Conservation (phyloP, 2,329 filamentous ascomycete species). For the Helotiales sp. region DNA sequence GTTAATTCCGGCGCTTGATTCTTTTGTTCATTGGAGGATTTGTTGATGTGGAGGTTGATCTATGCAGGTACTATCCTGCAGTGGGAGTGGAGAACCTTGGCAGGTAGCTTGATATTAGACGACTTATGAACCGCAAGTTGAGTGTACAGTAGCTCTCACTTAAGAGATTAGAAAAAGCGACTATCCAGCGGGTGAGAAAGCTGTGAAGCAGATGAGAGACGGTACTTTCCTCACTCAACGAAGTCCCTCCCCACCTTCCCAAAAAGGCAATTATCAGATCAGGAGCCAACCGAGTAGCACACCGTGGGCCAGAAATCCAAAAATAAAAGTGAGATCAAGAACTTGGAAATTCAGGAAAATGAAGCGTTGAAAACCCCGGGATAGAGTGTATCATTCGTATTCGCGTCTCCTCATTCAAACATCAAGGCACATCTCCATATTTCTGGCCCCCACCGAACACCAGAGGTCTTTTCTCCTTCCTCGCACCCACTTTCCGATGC, state of each 20-base stretch:
- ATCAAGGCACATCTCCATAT: not conserved
- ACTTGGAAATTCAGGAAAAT: too few relatives aligned
- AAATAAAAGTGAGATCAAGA: too few relatives aligned
- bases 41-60: not conserved
- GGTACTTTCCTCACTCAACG: not conserved
- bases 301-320: too few relatives aligned
- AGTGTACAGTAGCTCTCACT: too few relatives aligned
- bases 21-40: not conserved
- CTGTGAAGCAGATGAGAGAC: too few relatives aligned
- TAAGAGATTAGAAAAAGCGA: too few relatives aligned
- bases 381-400: not conserved
- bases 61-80: too few relatives aligned
- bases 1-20: too few relatives aligned
- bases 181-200: too few relatives aligned
- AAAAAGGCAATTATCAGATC: not conserved
- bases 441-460: not conserved
- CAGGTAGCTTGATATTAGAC: not conserved
- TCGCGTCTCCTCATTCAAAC: not conserved
- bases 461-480: not conserved
- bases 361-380: too few relatives aligned
- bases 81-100: not conserved
- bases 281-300: too few relatives aligned
- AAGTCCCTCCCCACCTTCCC: not conserved
- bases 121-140: too few relatives aligned
- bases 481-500: not conserved